Base-by-base conservation (phyloP, 108 stramenopile species). In the Nitzschia putrida region DNA sequence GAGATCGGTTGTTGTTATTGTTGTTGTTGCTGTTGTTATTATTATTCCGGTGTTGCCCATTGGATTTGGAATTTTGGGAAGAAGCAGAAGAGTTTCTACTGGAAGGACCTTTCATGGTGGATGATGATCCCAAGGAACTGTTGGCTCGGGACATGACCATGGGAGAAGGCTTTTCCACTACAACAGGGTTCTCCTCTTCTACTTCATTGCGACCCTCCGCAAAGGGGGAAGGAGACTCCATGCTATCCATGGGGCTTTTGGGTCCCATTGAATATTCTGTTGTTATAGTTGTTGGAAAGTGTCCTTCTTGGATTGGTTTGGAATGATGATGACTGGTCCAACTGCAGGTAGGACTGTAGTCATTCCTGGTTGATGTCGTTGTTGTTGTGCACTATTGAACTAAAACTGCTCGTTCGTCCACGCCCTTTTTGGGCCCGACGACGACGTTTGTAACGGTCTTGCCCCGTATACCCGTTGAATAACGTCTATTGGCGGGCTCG, bases 61-160 rank as follows among this genome's bases (percentile, higher is more conserved):
- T 34, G 3, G 29, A 4, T 34, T 34, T 34, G 1, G 29, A 3
- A 34, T 34, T 34, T 34, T 34, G 29, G 29, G 29, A 34, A 34
- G 29, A 34, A 34, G 29, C 29, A 34, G 29, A 34, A 34, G 29
- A 34, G 29, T 1, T 34, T 34, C 29, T 34, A 34, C 29, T 34
- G 29, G 29, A 34, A 34, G 29, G 4, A 34, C 3, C 29, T 34
- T 34, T 34, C 29, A 34, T 34, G 29, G 29, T n/a, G n/a, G n/a
- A n/a, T n/a, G n/a, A n/a, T n/a, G n/a, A 34, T 34, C 29, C 29
- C 29, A 34, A 34, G 29, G 29, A 21, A 18, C 44, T 43, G 40
- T 44, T 25, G 20, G 61, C 42, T 9, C 61, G 61, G 0, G 14
- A n/a, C 61, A 63, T 63, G 14, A 63, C 44, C 61, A 63, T 63